Evolutionary conservation across 306 rosid species (phyloP).

Genomic region (Senna tora): DNA sequence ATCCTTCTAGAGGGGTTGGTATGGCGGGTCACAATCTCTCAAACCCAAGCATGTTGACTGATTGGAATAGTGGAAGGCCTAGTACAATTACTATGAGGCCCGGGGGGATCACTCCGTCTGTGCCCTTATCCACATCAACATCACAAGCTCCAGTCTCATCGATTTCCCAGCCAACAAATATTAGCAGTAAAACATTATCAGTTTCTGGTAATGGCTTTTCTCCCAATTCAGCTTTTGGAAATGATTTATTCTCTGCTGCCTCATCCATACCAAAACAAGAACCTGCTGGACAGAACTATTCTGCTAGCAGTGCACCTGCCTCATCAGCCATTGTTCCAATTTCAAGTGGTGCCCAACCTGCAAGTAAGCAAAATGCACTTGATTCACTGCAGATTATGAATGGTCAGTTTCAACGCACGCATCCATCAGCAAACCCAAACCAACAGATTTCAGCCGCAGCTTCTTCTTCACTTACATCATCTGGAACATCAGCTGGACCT

Average conservation of each 20-base stretch:
- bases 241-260: conserved; percentile 58
- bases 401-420: conserved; percentile 60
- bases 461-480: conserved; percentile 57
- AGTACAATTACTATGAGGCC: conserved; percentile 59
- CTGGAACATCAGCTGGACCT: conserved; percentile 61
- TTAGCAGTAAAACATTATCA: conserved; percentile 50
- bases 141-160: conserved; percentile 51
- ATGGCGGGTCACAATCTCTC: conserved; percentile 51
- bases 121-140: conserved; percentile 46
- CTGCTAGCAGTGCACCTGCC: conserved; percentile 51
- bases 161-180: conserved; percentile 54
- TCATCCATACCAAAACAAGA: conserved; percentile 57
- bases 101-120: conserved; percentile 58
- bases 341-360: conserved; percentile 62
- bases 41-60: conserved; percentile 55
- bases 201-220: conserved; percentile 83
- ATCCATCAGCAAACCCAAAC: conserved; percentile 51
- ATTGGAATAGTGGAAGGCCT: conserved; percentile 71
- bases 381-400: conserved; percentile 67
- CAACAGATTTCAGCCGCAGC: conserved; percentile 61
- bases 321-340: conserved; percentile 58
- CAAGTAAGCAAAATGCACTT: conserved; percentile 55
- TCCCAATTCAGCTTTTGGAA: conserved; percentile 53
- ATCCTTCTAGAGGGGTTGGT: conserved; percentile 47
- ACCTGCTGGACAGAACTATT: conserved; percentile 52